Evolutionary conservation across 805 yeast genomes (phyloP).

Genomic region (Henningerozyma blattae): DNA sequence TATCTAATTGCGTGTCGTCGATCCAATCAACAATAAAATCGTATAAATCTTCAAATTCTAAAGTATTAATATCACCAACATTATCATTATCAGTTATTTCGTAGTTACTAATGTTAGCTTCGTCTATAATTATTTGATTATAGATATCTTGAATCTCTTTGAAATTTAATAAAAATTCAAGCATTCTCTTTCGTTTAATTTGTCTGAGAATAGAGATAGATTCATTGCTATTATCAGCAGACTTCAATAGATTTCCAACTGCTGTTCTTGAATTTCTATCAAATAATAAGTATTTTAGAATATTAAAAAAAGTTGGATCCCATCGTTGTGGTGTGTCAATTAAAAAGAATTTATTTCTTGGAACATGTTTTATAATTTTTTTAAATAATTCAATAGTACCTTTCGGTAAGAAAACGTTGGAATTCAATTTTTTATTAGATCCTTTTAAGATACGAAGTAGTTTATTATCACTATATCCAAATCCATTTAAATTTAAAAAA

Average conservation of each 20-base stretch:
- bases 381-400: slow-evolving; percentile 17
- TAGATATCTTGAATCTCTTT: slow-evolving; percentile 10
- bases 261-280: slow-evolving; percentile 1
- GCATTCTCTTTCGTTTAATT: background rate
- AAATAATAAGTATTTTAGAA: slow-evolving; percentile 2
- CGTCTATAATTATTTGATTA: too few relatives aligned
- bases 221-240: too few relatives aligned
- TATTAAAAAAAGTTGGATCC: slow-evolving; percentile 6
- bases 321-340: slow-evolving; percentile 16
- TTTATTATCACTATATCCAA: slow-evolving; percentile 2
- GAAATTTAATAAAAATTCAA: slow-evolving; percentile 6
- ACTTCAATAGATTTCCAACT: too few relatives aligned
- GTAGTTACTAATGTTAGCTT: too few relatives aligned
- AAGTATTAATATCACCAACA: slow-evolving; percentile 3
- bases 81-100: too few relatives aligned
- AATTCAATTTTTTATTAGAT: too few relatives aligned
- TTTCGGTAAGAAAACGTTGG: too few relatives aligned
- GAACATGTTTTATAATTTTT: slow-evolving; percentile 12
- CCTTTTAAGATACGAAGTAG: slow-evolving; percentile 6
- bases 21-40: slow-evolving; percentile 19
- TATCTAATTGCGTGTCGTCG: too few relatives aligned
- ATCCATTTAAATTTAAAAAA: background rate
- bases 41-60: slow-evolving; percentile 11
- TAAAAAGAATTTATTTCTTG: slow-evolving; percentile 17
- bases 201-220: background rate